Evolutionary conservation across 306 rosid genomes (phyloP), one percentile per base, ranked within the genome.

Genomic region (Fragaria ananassa): DNA sequence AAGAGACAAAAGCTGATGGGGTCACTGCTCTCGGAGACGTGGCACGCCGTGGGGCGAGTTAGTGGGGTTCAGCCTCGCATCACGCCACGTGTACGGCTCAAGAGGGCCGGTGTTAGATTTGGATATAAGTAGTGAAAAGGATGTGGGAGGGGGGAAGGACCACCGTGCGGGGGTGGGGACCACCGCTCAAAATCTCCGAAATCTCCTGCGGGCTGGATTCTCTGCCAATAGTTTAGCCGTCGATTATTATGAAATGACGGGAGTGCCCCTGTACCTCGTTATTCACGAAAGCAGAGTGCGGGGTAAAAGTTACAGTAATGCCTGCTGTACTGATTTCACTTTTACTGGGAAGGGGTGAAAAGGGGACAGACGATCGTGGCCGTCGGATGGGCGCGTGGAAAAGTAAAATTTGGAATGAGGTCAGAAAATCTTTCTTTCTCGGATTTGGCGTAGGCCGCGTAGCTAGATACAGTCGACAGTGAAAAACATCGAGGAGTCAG

Each of bases 151-250:
- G 10, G 13, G 56, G 57, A 23, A 75, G 70, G 70, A 71, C 78
- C 49, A 63, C 74, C 49, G 21, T 4, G 37, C 5, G 63, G 29
- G 53, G 46, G 37, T 19, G 3, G 63, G 83, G 74, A 70, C 77
- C 83, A 63, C 54, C 51, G 5, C 53, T 4, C 50, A 21, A 76
- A 74, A 77, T 76, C 70, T 51, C 17, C 69, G 34, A 83, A 77
- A 84, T 77, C 85, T 62, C 39, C 81, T 84, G 84, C 75, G 71
- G 69, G 69, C 86, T 60, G 73, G 87, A 80, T 76, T 77, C 84
- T 76, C 79, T 83, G 53, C 76, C 81, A 29, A 67, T 19, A 4
- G 39, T 42, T 49, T 49, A 61, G 83, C 84, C 82, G 80, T 81
- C 80, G 56, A 80, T 25, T 62, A 34, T 4, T 4, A 0, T 0